Percentiles rank a stretch among this genome's conserved stretches.
phyloP scores from a whole-genome alignment of 139 green algal genomes.

The Chlorella sp. region DNA sequence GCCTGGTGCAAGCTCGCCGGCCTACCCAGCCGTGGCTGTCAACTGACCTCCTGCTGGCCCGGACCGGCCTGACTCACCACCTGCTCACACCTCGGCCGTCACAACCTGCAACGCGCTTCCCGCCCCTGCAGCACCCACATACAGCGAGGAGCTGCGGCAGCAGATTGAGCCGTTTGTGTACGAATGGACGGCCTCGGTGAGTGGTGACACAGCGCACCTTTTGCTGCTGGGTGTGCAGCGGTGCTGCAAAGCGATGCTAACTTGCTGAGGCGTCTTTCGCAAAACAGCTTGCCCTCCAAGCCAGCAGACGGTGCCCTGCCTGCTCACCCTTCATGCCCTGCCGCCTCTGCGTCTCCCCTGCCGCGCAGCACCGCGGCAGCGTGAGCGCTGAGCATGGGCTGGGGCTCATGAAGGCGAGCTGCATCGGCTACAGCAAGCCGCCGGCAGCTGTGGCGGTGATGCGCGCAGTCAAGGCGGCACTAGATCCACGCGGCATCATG shows the following conservation, averaged over 20 bases:
- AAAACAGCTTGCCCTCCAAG: no score
- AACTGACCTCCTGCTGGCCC: no score
- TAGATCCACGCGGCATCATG: slow-evolving; percentile 92
- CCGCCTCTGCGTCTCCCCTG: not conserved
- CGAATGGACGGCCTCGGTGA: slow-evolving; percentile 71
- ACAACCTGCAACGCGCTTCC: not conserved
- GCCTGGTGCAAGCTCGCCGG: no score
- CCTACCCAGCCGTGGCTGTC: no score
- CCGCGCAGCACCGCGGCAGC: slow-evolving; percentile 66
- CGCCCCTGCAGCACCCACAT: slow-evolving; percentile 21
- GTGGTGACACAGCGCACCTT: not conserved
- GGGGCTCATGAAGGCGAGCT: slow-evolving; percentile 89
- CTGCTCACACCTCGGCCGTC: no score
- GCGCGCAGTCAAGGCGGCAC: slow-evolving; percentile 78
- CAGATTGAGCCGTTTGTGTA: slow-evolving; percentile 97
- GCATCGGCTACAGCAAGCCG: slow-evolving; percentile 83
- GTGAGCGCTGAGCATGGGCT: slow-evolving; percentile 97
- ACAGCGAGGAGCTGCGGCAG: slow-evolving; percentile 53
- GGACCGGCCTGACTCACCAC: no score
- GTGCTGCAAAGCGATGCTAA: not conserved
- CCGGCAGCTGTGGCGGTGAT: slow-evolving; percentile 81
- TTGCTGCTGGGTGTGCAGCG: not conserved
- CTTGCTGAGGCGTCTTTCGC: not conserved
- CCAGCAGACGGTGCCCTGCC: no score
- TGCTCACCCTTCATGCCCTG: not conserved